phyloP scores from a whole-genome alignment of 495 filamentous ascomycete genomes.

The Annulohypoxylon stygium region DNA sequence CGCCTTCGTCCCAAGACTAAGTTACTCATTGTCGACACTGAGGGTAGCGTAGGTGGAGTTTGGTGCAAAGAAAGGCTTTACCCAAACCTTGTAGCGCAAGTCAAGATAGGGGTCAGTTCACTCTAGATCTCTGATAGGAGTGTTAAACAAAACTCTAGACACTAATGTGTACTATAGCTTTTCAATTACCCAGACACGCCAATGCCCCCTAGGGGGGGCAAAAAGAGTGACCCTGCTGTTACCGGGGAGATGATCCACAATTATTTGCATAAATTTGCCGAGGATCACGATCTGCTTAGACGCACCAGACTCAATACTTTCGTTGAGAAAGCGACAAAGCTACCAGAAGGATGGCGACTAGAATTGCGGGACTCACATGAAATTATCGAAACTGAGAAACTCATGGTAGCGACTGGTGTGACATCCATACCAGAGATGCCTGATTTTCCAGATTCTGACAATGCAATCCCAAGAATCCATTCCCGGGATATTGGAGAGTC shows the following conservation, averaged over 20 bases:
- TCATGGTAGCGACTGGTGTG: slow-evolving; percentile 78
- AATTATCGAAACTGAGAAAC: slow-evolving; percentile 57
- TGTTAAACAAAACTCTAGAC: slow-evolving; percentile 2
- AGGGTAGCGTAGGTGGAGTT: slow-evolving; percentile 61
- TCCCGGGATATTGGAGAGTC: slow-evolving; percentile 63
- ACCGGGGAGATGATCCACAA: slow-evolving; percentile 53
- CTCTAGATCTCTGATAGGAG: too few relatives aligned
- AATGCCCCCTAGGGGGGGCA: slow-evolving; percentile 50
- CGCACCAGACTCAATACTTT: slow-evolving; percentile 53
- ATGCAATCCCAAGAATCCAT: slow-evolving; percentile 72
- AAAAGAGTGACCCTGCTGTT: slow-evolving; percentile 47
- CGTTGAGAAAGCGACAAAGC: neutral
- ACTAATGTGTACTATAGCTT: slow-evolving; percentile 32
- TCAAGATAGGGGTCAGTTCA: neutral
- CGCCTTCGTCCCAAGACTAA: slow-evolving; percentile 53
- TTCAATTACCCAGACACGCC: slow-evolving; percentile 58
- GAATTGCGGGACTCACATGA: slow-evolving; percentile 15
- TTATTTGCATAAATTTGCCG: slow-evolving; percentile 51
- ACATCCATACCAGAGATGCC: slow-evolving; percentile 73
- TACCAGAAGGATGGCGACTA: slow-evolving; percentile 17
- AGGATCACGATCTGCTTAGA: slow-evolving; percentile 51
- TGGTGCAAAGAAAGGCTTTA: slow-evolving; percentile 67
- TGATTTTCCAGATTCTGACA: slow-evolving; percentile 59
- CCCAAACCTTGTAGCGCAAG: slow-evolving; percentile 58
- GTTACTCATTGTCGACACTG: slow-evolving; percentile 63